Base-by-base conservation (phyloP, 2,329 filamentous ascomycete species). In the Apiospora malaysiana region DNA sequence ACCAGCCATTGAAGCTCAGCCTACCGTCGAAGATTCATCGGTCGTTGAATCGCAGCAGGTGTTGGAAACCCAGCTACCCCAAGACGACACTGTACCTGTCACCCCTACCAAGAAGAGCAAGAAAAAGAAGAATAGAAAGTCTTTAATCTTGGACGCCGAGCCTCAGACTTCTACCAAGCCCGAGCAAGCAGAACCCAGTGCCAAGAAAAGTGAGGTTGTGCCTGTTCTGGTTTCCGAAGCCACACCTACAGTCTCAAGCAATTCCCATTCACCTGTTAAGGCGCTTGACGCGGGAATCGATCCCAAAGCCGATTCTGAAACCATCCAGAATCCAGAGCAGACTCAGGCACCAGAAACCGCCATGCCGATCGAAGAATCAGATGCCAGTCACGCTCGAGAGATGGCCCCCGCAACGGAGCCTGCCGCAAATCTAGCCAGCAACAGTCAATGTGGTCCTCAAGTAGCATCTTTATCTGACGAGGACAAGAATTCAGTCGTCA, bases 111-210 rank as follows among this genome's bases (percentile, higher is more conserved):
- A 81, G 71, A 83, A 82, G 71, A 71, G 70, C 27, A 71, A 80
- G 43, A 77, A 75, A 6, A 82, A 79, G 75, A 82, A 80, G 69
- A 80, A 79, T 70, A 80, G 79, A 59, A 72, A 80, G 65, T 25
- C 66, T 7, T 23, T 68, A 21, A 68, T 45, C 43, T 68, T 45
- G 49, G 66, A 66, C 45, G 40, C 23, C 49, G 70, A 66, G 23
- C 32, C 56, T 27, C 49, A 72, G 23, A 27, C 68, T 16, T 18
- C 18, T 40, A 21, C 21, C 32, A 32, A 63, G 56, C 18, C 18
- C 16, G 56, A 63, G 32, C 56, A 40, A 40, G 27, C 27, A 59
- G 9, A 21, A 32, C 32, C 32, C 14, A 40, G 56, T 9, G 21
- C n/a, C 4, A 6, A 63, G 2, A 32, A 63, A 21, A 40, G 18